These are phyloP conservation scores for Dionaea muscipula DNA, from an alignment of 179 eudicot species.

Conservation along the genomic window DNA sequence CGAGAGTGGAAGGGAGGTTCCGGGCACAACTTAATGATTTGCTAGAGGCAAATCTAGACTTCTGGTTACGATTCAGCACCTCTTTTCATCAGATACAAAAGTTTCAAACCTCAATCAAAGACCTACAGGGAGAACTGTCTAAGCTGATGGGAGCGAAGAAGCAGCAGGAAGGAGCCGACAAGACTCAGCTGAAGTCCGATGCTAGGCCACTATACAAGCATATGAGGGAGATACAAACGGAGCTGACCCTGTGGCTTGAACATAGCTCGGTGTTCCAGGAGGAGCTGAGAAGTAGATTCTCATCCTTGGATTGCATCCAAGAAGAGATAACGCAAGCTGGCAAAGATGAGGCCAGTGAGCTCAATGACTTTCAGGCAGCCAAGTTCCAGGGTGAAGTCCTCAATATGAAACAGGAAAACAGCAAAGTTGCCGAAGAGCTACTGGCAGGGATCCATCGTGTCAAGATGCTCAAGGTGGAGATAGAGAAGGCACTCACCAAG, in stretches of 20 bases:
- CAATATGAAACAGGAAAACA: slow-evolving; percentile 84
- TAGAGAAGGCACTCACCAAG: slow-evolving; percentile 26
- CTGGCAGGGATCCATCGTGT: slow-evolving; percentile 43
- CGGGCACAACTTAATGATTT: slow-evolving; percentile 54
- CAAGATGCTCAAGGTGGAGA: slow-evolving; percentile 34
- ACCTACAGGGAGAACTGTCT: slow-evolving; percentile 42
- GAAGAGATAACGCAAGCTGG: slow-evolving; percentile 44
- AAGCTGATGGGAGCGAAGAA: slow-evolving; percentile 31
- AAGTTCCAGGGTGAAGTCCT: slow-evolving; percentile 76
- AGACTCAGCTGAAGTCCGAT: slow-evolving; percentile 31
- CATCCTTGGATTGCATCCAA: slow-evolving; percentile 49
- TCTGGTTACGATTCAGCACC: slow-evolving; percentile 85
- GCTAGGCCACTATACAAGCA: slow-evolving; percentile 57
- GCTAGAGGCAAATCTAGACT: slow-evolving; percentile 68
- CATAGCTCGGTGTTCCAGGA: slow-evolving; percentile 52
- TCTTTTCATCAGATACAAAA: slow-evolving; percentile 70
- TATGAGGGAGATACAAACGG: slow-evolving; percentile 60
- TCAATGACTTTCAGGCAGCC: slow-evolving; percentile 52
- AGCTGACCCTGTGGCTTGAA: slow-evolving; percentile 77
- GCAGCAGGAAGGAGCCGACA: slow-evolving; percentile 19
- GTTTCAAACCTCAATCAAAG: slow-evolving; percentile 50
- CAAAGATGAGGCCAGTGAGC: slow-evolving; percentile 17
- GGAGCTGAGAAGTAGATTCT: slow-evolving; percentile 45
- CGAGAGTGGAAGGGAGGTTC: slow-evolving; percentile 42
- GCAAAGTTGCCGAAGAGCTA: slow-evolving; percentile 56